Evolutionary conservation across 2,329 filamentous ascomycete genomes (phyloP).

Genomic region (Ophiostoma pallidulum): DNA sequence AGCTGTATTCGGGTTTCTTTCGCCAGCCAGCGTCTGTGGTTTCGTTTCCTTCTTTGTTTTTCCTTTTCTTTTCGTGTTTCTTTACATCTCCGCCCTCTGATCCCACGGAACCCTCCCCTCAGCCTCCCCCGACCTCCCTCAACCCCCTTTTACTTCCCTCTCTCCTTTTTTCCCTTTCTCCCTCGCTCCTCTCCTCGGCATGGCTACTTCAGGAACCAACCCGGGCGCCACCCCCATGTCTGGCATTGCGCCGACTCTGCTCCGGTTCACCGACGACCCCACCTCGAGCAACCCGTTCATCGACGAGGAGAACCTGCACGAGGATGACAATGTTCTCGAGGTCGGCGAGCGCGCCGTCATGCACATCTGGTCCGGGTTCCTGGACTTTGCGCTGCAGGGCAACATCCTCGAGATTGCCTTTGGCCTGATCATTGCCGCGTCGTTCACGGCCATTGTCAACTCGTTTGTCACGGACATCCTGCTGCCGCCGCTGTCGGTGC

Average conservation of each 20-base stretch:
- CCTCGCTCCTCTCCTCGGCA: not conserved
- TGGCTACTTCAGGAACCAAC: slow-evolving; percentile 3
- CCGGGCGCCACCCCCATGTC: not conserved
- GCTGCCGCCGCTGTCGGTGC: slow-evolving; percentile 57
- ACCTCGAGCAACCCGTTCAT: slow-evolving; percentile 24
- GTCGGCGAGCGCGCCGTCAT: slow-evolving; percentile 38
- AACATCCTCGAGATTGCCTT: slow-evolving; percentile 70
- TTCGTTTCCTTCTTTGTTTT: not conserved
- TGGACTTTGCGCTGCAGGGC: slow-evolving; percentile 64
- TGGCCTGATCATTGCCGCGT: slow-evolving; percentile 61
- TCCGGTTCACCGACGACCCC: slow-evolving; percentile 19
- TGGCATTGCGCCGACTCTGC: slow-evolving; percentile 5
- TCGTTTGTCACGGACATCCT: slow-evolving; percentile 63
- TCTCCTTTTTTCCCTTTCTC: not conserved
- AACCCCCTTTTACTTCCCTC: not conserved
- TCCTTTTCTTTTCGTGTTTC: too few species aligned
- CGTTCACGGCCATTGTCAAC: slow-evolving; percentile 63
- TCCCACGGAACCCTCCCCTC: too few species aligned
- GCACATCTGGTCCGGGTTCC: slow-evolving; percentile 52
- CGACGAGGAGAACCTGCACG: slow-evolving; percentile 26
- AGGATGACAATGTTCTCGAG: slow-evolving; percentile 30
- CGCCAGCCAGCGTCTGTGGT: too few species aligned
- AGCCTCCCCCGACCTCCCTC: too few species aligned
- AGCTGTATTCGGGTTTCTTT: too few species aligned
- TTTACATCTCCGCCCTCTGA: not conserved